phyloP scores from a whole-genome alignment of 495 filamentous ascomycete species.

The Annulohypoxylon moriforme region DNA sequence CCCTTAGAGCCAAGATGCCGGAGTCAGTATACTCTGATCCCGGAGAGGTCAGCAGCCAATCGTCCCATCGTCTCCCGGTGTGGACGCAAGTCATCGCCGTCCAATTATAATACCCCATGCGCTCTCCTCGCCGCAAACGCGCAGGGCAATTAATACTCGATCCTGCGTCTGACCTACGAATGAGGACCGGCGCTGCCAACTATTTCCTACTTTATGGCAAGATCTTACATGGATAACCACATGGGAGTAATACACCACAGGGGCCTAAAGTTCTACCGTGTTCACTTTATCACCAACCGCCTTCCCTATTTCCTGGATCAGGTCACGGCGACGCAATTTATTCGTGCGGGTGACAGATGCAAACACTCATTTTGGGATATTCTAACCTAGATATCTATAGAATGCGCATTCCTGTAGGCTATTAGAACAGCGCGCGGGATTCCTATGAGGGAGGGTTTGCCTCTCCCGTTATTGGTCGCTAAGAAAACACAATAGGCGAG shows the following conservation, averaged over 20 bases:
- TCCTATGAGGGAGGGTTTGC: constrained; percentile 4
- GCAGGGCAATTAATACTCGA: constrained; percentile 28
- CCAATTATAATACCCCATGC: constrained; percentile 20
- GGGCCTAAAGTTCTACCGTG: not conserved
- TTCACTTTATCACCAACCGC: not conserved
- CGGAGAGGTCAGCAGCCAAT: constrained; percentile 11
- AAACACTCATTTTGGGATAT: constrained; percentile 13
- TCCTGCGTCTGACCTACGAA: constrained; percentile 9
- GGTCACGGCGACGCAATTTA: not conserved
- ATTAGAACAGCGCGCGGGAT: constrained; percentile 4
- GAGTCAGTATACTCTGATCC: constrained; percentile 17
- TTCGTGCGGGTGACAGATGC: constrained; percentile 29
- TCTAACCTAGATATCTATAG: not conserved
- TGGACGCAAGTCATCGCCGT: constrained; percentile 15
- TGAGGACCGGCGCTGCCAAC: constrained; percentile 18
- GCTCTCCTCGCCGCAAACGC: constrained; percentile 31
- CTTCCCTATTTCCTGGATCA: constrained; percentile 5
- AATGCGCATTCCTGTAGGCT: constrained; percentile 22
- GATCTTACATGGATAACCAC: not conserved
- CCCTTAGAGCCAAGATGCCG: constrained; percentile 15
- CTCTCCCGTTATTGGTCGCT: constrained; percentile 20
- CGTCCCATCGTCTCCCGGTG: constrained; percentile 5
- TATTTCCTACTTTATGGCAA: constrained; percentile 17
- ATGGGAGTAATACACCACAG: not conserved
- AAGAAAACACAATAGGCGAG: constrained; percentile 6